Evolutionary conservation across 306 rosid genomes (phyloP).

Genomic region (Adenanthera pavonina): DNA sequence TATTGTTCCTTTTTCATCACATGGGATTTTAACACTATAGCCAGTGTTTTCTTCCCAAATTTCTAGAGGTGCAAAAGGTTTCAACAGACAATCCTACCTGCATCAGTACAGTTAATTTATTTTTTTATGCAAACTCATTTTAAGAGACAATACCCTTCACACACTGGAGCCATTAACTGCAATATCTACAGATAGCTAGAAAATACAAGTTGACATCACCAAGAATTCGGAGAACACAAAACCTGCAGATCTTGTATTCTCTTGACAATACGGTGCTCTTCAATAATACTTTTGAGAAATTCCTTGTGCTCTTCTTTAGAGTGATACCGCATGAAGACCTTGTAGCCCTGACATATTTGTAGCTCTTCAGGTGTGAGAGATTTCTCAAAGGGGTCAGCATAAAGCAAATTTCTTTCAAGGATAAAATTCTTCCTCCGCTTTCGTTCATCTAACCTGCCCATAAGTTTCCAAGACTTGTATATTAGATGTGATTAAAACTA

Average conservation of each 20-base stretch:
- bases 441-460: slow-evolving; percentile 90
- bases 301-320: slow-evolving; percentile 73
- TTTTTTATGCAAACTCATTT: background rate
- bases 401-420: slow-evolving; percentile 82
- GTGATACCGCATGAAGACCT: slow-evolving; percentile 86
- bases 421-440: slow-evolving; percentile 78
- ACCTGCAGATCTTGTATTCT: slow-evolving; percentile 91
- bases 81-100: no score
- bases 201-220: slow-evolving; percentile 15
- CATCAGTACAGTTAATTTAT: no score
- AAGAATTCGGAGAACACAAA: slow-evolving; percentile 15
- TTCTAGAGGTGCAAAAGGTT: no score
- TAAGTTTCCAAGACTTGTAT: slow-evolving; percentile 29
- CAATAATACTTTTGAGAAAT: slow-evolving; percentile 64
- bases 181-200: slow-evolving; percentile 9
- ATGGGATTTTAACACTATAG: no score
- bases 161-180: slow-evolving; percentile 18
- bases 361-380: slow-evolving; percentile 72
- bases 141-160: slow-evolving; percentile 4
- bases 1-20: no score
- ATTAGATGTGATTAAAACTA: slow-evolving; percentile 20
- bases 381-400: slow-evolving; percentile 70
- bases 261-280: slow-evolving; percentile 72
- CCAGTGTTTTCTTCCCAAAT: no score
- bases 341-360: slow-evolving; percentile 63